Base-by-base conservation (phyloP, 441 rosid genomes). In the Croton setiger region DNA sequence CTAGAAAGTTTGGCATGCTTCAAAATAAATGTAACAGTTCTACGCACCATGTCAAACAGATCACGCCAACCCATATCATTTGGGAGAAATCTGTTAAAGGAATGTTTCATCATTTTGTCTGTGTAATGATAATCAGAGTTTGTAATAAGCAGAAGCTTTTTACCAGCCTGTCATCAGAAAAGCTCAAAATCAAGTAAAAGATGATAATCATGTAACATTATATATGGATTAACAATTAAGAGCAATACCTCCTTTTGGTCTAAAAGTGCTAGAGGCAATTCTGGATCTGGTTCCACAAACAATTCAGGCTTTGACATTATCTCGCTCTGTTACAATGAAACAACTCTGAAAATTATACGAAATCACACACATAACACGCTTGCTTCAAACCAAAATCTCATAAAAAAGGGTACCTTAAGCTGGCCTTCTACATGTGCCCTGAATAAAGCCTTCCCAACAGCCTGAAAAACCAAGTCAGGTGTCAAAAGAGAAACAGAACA, bases 371-470 rank as follows among this genome's bases (percentile, higher is more conserved):
- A 49, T 36, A 39, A 23, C 47, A 74, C 23, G 73, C 35, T 39
- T 27, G 49, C 49, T 11, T 43, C 27, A 48, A 62, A 37, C 54
- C 43, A 41, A 37, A 68, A 12, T 65, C 27, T 69, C 54, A 31
- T 3, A 31, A 15, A 72, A 58, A 60, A 76, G 55, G 59, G 68
- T 76, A 94, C 98, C 98, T 94, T 94, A 66, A 94, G 92, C 80
- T 83, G 97, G 54, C 98, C 98, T 84, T 94, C 97, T 36, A 92
- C 97, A 71, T 94, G 98, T 66, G 98, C 98, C 80, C 96, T 86
- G 81, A 94, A 94, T 60, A 91, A 87, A 75, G 98, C 98, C 84
- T 86, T 94, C 67, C 89, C 96, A 74, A 94, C 98, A 72, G 97
- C 97, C 98, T 91, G 86, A 77, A 79, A 39, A 76, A 70, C 56